phyloP scores from a whole-genome alignment of 2,329 filamentous ascomycete genomes.

The Alternaria viburni region DNA sequence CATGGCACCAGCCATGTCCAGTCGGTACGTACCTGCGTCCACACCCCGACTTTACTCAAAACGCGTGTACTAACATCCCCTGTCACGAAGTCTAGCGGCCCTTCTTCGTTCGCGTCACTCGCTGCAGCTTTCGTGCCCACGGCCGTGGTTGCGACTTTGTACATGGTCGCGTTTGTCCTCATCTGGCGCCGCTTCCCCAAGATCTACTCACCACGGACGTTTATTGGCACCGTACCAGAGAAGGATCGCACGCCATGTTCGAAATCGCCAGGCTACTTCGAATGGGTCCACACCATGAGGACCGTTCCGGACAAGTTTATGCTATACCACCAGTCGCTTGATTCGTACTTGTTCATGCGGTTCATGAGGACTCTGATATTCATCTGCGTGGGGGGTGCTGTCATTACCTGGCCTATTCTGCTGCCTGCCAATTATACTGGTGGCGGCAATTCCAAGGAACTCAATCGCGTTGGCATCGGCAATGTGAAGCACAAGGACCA shows the following conservation, averaged over 20 bases:
- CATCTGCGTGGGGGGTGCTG: conserved; percentile 82
- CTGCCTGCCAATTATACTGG: conserved; percentile 91
- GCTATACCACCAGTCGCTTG: conserved; percentile 88
- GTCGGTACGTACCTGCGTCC: conserved; percentile 20
- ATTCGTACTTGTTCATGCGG: conserved; percentile 88
- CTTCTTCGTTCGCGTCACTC: conserved; percentile 42
- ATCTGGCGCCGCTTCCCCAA: conserved; percentile 53
- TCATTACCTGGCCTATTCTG: conserved; percentile 85
- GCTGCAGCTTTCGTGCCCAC: conserved; percentile 46
- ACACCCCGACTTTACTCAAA: neutral
- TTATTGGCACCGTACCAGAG: conserved; percentile 51
- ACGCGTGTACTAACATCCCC: conserved; percentile 10
- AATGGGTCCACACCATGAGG: conserved; percentile 57
- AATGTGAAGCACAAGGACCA: conserved; percentile 72
- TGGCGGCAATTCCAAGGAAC: conserved; percentile 65
- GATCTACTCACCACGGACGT: conserved; percentile 54
- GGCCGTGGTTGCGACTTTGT: conserved; percentile 36
- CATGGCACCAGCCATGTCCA: conserved; percentile 18
- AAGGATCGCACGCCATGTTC: conserved; percentile 51
- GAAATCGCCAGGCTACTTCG: conserved; percentile 35
- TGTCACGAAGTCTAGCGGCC: conserved; percentile 32
- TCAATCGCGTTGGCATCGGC: conserved; percentile 79
- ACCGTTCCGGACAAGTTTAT: conserved; percentile 74
- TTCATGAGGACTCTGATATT: conserved; percentile 80
- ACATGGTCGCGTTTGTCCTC: conserved; percentile 47